Conservation (phyloP, 2,329 filamentous ascomycete species). For the Pseudogymnoascus verrucosus region DNA sequence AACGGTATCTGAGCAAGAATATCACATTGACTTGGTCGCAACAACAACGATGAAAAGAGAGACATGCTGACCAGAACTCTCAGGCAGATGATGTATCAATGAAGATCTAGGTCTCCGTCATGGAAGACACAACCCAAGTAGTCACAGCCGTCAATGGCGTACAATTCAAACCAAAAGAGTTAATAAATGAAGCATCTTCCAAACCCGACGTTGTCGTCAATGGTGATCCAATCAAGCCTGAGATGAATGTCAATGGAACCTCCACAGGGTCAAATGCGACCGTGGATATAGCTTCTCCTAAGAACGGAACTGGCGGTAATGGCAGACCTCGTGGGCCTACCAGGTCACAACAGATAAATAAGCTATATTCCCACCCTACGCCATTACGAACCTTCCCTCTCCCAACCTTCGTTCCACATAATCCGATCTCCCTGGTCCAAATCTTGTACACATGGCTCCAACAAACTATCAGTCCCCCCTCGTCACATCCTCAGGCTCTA, state of each 20-base stretch:
- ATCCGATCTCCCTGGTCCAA: constrained; percentile 80
- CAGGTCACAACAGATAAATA: constrained; percentile 43
- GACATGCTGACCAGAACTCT: constrained; percentile 16
- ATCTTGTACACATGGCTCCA: constrained; percentile 69
- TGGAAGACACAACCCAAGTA: constrained; percentile 10
- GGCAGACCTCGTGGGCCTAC: constrained; percentile 18
- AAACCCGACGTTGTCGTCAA: not conserved
- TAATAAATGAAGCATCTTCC: constrained; percentile 7
- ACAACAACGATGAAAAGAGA: constrained; percentile 17
- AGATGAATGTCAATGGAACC: constrained; percentile 1
- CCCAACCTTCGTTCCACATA: constrained; percentile 82
- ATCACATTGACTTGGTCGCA: not conserved
- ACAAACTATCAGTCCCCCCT: constrained; percentile 58
- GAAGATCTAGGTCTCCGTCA: constrained; percentile 9
- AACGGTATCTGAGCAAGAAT: constrained; percentile 84
- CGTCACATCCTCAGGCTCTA: constrained; percentile 53
- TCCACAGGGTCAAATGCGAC: not conserved
- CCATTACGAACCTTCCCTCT: constrained; percentile 78
- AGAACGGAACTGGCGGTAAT: not conserved
- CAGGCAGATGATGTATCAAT: constrained; percentile 1
- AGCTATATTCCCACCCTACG: constrained; percentile 74
- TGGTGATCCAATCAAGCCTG: constrained; percentile 7
- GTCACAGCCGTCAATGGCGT: constrained; percentile 9
- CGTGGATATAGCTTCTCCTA: not conserved
- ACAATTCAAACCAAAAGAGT: constrained; percentile 2